Evolutionary conservation across 2,329 filamentous ascomycete genomes (phyloP).

Genomic region (Cytospora mali): DNA sequence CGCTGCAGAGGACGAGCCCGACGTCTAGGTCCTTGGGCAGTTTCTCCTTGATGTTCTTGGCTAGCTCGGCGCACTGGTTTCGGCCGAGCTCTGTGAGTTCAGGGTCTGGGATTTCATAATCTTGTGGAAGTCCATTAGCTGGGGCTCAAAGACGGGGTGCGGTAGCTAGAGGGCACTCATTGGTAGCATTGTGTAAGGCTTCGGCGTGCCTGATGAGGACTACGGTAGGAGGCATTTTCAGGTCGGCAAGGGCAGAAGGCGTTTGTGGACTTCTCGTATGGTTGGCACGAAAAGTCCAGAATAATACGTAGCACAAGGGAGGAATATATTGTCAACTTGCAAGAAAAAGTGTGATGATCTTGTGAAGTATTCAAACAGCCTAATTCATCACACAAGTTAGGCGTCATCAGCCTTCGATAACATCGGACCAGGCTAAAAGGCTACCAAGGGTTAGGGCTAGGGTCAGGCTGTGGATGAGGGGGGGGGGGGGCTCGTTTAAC

Average conservation of each 20-base stretch:
- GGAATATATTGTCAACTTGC: too few relatives aligned
- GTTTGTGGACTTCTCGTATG: not conserved
- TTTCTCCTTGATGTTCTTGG: slow-evolving; percentile 45
- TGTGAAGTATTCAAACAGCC: too few relatives aligned
- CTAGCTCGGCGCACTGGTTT: slow-evolving; percentile 50
- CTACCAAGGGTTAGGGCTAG: not conserved
- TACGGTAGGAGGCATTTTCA: slow-evolving; percentile 61
- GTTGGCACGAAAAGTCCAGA: not conserved
- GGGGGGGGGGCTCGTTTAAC: not conserved
- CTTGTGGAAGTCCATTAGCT: slow-evolving; percentile 42
- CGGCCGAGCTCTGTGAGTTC: slow-evolving; percentile 52
- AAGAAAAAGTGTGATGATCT: too few relatives aligned
- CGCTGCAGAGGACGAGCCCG: slow-evolving; percentile 62
- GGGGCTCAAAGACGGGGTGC: slow-evolving; percentile 17
- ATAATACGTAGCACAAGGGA: too few relatives aligned
- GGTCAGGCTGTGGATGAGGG: not conserved
- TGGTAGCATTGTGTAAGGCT: slow-evolving; percentile 55
- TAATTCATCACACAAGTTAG: too few relatives aligned
- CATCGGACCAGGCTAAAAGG: not conserved
- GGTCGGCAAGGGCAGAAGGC: slow-evolving; percentile 36
- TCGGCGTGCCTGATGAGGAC: slow-evolving; percentile 92
- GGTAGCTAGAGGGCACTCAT: slow-evolving; percentile 45
- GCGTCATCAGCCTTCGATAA: not conserved
- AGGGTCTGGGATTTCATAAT: slow-evolving; percentile 54
- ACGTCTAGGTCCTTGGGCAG: slow-evolving; percentile 48